Base-by-base conservation (phyloP, 2,329 filamentous ascomycete genomes). In the Scytalidium lignicola region DNA sequence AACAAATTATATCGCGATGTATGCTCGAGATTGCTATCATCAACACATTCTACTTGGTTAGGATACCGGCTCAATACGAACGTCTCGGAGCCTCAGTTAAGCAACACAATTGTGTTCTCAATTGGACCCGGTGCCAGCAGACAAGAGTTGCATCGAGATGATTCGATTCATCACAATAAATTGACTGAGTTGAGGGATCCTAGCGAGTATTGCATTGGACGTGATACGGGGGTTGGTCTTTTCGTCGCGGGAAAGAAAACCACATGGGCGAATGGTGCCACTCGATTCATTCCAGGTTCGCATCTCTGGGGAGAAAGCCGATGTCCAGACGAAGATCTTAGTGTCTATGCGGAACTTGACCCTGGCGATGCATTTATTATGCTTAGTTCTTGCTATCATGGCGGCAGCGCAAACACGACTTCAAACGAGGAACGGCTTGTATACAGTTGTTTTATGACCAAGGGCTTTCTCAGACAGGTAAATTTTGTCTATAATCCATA, bases 1-100 rank as follows among this genome's bases (percentile, higher is more conserved):
- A 48, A 63, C 29, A 54, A 53, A 15, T 49, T 63, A 3, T 55
- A 51, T 29, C 53, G 52, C 40, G 53, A 52, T 17, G 46, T 46
- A n/a, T 17, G 20, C 29, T 20, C 13, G 18, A 15, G 18, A 9
- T 28, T 55, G 37, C 41, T 55, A 1, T 49, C 53, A 2, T 51
- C 51, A 40, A 51, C 51, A 42, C 43, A 55, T 21, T 51, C 46
- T n/a, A 51, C 51, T 13, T 55, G 51, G 53, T 55, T 53, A 26
- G 51, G 47, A n/a, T 28, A 55, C 20, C 50, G 49, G 13, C 44
- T 41, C 10, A 44, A 50, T 20, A 43, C 47, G 12, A 52, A 49
- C 29, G 52, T 48, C 6, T 55, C 53, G 6, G 50, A 51, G 21
- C 53, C 53, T 17, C 46, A 52, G 26, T 46, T 52, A 9, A 49